Percentiles rank a stretch among this genome's conserved stretches.
Evolutionary conservation across 73 alveolate genomes (phyloP).

Genomic region (Breviolum minutum): DNA sequence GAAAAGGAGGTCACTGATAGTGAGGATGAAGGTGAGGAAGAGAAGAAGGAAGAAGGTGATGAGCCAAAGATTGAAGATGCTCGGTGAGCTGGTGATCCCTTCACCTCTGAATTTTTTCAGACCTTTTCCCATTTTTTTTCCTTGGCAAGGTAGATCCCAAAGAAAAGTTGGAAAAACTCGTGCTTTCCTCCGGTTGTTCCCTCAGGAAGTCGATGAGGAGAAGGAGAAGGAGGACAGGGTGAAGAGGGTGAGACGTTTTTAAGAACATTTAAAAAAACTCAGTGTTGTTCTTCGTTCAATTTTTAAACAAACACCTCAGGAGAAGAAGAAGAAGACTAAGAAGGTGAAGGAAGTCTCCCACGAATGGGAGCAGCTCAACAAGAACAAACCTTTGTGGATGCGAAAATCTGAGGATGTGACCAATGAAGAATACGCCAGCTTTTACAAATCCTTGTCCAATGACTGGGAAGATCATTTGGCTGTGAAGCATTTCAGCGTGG

Average conservation of each 20-base stretch:
- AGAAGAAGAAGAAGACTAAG: too few relatives aligned
- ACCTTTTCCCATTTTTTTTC: too few relatives aligned
- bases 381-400: slow-evolving; percentile 89
- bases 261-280: not conserved
- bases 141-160: too few relatives aligned
- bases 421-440: slow-evolving; percentile 99
- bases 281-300: not conserved
- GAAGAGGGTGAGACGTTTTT: not conserved
- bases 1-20: slow-evolving; percentile 97
- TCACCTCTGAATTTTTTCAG: too few relatives aligned
- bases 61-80: slow-evolving; percentile 84
- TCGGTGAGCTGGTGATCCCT: too few relatives aligned
- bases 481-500: slow-evolving; percentile 99
- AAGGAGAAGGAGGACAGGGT: slow-evolving; percentile 43
- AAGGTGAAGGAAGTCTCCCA: slow-evolving; percentile 96
- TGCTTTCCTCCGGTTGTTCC: too few relatives aligned
- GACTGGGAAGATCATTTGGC: slow-evolving; percentile 99
- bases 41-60: slow-evolving; percentile 97
- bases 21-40: slow-evolving; percentile 96
- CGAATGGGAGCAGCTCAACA: not conserved
- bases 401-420: slow-evolving; percentile 96
- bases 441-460: slow-evolving; percentile 99
- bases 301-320: too few relatives aligned
- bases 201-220: slow-evolving; percentile 11
- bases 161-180: too few relatives aligned